Evolutionary conservation across 23 red algal genomes (phyloP).

Genomic region (Gracilaria gracilis): DNA sequence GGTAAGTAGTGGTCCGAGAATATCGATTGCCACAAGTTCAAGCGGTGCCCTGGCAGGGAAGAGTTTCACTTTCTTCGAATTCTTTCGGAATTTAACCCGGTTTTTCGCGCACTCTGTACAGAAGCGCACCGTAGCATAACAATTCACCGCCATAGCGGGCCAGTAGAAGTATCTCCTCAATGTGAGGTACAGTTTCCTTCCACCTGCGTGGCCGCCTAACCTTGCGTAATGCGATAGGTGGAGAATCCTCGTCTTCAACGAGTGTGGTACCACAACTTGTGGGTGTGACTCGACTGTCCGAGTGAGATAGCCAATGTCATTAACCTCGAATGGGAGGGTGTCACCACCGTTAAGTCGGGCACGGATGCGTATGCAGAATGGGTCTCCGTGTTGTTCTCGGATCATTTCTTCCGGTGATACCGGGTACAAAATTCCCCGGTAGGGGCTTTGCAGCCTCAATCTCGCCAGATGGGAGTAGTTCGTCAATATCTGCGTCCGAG

Average conservation of each 20-base stretch:
- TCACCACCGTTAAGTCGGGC: not conserved
- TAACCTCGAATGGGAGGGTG: not conserved
- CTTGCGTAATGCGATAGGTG: not conserved
- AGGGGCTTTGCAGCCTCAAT: not conserved
- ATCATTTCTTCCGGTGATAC: not conserved
- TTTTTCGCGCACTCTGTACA: not conserved
- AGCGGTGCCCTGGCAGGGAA: too few species aligned
- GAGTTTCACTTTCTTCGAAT: too few species aligned
- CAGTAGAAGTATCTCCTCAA: too few species aligned
- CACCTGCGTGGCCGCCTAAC: not conserved
- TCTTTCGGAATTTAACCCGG: too few species aligned
- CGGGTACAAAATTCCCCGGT: not conserved
- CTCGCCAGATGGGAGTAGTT: not conserved
- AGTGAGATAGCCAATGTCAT: not conserved
- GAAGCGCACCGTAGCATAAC: not conserved
- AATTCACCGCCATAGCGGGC: not conserved
- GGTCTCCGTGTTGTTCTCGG: not conserved
- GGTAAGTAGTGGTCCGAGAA: too few species aligned
- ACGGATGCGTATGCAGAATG: not conserved
- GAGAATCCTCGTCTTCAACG: not conserved
- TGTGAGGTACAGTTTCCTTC: too few species aligned
- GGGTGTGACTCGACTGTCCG: too few species aligned
- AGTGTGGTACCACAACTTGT: not conserved
- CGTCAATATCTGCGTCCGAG: slow-evolving; percentile 6
- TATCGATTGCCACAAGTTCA: too few species aligned